phyloP scores from a whole-genome alignment of 2,329 filamentous ascomycete genomes.

The Coccinonectria pachysandricola region DNA sequence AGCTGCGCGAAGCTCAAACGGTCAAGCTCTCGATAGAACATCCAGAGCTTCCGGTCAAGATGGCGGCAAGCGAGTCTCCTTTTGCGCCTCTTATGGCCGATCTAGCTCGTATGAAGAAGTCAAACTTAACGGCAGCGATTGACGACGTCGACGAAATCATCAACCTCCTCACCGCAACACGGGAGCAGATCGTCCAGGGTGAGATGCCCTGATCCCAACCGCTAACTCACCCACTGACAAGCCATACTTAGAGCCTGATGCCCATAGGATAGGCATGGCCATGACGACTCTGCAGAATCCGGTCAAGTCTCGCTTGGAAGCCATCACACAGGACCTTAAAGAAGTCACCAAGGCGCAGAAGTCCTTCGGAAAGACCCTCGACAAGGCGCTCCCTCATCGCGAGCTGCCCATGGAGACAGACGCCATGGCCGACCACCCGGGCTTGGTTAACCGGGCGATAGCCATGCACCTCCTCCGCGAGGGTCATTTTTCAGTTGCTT shows the following conservation, averaged over 20 bases:
- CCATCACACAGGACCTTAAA: slow-evolving; percentile 70
- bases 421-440: slow-evolving; percentile 62
- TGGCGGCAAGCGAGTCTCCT: slow-evolving; percentile 34
- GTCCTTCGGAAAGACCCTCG: slow-evolving; percentile 74
- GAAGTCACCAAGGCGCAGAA: slow-evolving; percentile 74
- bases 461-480: slow-evolving; percentile 94
- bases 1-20: too few species aligned
- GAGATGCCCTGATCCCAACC: too few species aligned
- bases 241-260: slow-evolving; percentile 24
- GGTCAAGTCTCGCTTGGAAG: slow-evolving; percentile 69
- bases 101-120: slow-evolving; percentile 59
- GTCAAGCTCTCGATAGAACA: too few species aligned
- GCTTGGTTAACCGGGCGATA: slow-evolving; percentile 83
- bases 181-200: slow-evolving; percentile 65
- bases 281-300: slow-evolving; percentile 81
- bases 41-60: too few species aligned
- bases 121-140: slow-evolving; percentile 59
- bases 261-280: slow-evolving; percentile 56
- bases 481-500: slow-evolving; percentile 82
- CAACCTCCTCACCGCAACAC: slow-evolving; percentile 60
- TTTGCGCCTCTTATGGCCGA: slow-evolving; percentile 57
- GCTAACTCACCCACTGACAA: too few species aligned
- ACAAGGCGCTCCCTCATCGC: slow-evolving; percentile 49
- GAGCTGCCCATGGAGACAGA: slow-evolving; percentile 71
- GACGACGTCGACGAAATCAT: slow-evolving; percentile 77